A percentile compares a stretch with the other conserved stretches of the same genome.
phyloP scores from a whole-genome alignment of 441 rosid genomes.

The Syzygium malaccense region DNA sequence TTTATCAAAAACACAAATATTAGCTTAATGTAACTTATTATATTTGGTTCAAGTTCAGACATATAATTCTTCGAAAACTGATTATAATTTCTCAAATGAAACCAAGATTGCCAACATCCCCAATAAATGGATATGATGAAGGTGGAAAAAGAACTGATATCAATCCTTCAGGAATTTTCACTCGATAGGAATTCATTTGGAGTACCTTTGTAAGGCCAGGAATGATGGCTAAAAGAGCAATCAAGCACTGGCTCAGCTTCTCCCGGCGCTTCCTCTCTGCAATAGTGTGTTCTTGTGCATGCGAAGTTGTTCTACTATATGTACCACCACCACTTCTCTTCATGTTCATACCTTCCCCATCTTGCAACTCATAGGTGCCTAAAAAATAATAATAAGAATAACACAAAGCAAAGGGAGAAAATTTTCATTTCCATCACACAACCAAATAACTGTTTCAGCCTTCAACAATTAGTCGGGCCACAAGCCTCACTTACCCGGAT shows the following conservation, averaged over 20 bases:
- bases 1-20: not conserved
- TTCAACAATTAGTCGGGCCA: not conserved
- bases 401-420: not conserved
- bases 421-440: not conserved
- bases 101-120: not conserved
- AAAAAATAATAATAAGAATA: not conserved
- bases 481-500: not conserved
- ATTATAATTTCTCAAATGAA: not conserved
- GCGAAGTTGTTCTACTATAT: not conserved
- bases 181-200: not conserved
- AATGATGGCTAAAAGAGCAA: not conserved
- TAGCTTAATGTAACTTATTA: not conserved
- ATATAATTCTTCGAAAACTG: not conserved
- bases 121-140: not conserved
- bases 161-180: not conserved
- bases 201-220: not conserved
- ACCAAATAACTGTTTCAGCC: not conserved
- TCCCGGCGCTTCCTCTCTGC: not conserved
- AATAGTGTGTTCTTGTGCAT: not conserved
- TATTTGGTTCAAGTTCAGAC: not conserved
- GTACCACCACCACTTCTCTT: not conserved
- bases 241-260: not conserved
- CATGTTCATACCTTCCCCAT: not conserved
- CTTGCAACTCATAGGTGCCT: not conserved
- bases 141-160: not conserved